phyloP scores from a whole-genome alignment of 2,329 filamentous ascomycete genomes.

The Bipolaris cookei region DNA sequence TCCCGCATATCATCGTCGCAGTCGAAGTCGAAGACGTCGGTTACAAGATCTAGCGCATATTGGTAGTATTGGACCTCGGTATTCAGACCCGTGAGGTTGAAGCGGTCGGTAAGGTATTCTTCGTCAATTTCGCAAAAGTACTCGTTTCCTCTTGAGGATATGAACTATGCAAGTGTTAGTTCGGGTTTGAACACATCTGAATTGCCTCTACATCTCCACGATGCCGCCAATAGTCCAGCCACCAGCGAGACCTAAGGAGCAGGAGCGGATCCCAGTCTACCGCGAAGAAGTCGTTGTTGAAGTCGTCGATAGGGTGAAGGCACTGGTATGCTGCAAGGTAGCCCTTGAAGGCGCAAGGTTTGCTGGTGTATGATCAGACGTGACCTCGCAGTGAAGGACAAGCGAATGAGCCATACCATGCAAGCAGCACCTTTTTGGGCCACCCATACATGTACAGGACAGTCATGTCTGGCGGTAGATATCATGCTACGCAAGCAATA shows the following conservation, averaged over 20 bases:
- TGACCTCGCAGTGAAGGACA: not conserved
- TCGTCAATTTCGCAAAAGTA: slow-evolving; percentile 99
- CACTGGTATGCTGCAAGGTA: slow-evolving; percentile 14
- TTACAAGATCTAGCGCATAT: slow-evolving; percentile 96
- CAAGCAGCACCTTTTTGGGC: slow-evolving; percentile 4
- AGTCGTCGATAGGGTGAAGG: not conserved
- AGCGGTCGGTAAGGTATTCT: slow-evolving; percentile 96
- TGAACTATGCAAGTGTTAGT: slow-evolving; percentile 70
- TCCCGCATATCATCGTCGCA: slow-evolving; percentile 98
- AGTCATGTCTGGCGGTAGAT: slow-evolving; percentile 5
- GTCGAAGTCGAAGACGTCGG: slow-evolving; percentile 97
- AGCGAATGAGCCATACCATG: slow-evolving; percentile 9
- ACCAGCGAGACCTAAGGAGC: slow-evolving; percentile 12
- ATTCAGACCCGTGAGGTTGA: slow-evolving; percentile 96
- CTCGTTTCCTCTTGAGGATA: slow-evolving; percentile 95
- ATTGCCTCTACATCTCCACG: slow-evolving; percentile 9
- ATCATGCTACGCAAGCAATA: slow-evolving; percentile 1
- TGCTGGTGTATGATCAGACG: slow-evolving; percentile 14
- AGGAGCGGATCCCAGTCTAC: slow-evolving; percentile 9
- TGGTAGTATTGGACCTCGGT: slow-evolving; percentile 99
- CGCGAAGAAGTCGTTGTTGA: slow-evolving; percentile 5
- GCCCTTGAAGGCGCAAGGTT: slow-evolving; percentile 8
- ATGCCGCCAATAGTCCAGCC: slow-evolving; percentile 4
- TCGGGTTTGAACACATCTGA: not conserved
- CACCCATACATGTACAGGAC: not conserved